Conservation (phyloP, 139 green algal species). For the Chlamydomonas urium region DNA sequence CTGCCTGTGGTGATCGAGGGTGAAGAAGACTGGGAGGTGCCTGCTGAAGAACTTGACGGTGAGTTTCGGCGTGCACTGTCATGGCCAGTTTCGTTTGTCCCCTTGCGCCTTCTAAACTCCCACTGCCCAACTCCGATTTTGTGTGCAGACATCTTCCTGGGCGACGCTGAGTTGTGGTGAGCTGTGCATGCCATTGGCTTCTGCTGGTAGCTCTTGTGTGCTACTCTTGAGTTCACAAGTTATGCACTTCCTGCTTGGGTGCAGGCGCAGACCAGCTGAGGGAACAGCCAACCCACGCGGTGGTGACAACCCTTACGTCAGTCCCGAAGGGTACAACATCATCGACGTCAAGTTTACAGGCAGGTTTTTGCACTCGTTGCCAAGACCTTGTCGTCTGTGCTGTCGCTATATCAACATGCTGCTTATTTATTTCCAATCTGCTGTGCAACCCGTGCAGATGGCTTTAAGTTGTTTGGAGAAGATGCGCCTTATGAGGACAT, state of each 20-base stretch:
- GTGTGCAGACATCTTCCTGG: conserved; percentile 65
- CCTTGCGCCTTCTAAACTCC: no score
- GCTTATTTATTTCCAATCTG: no score
- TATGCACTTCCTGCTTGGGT: no score
- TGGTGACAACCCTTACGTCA: conserved; percentile 70
- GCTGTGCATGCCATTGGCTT: background rate
- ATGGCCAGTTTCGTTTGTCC: no score
- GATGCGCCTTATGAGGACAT: conserved; percentile 28
- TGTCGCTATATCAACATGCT: no score
- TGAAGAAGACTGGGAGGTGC: conserved; percentile 63
- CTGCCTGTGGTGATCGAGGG: conserved; percentile 69
- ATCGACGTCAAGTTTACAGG: conserved; percentile 47
- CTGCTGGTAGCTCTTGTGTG: no score
- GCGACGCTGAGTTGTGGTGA: conserved; percentile 75
- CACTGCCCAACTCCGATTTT: no score
- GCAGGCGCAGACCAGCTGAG: conserved; percentile 35
- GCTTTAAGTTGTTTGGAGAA: conserved; percentile 69
- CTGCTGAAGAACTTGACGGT: conserved; percentile 59
- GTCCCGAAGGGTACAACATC: conserved; percentile 60
- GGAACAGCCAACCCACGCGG: conserved; percentile 40
- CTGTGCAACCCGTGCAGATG: no score
- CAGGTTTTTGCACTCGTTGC: no score
- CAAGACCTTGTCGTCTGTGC: no score
- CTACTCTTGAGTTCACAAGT: no score
- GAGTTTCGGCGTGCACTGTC: no score